Percentiles rank a stretch among this genome's conserved stretches.
Evolutionary conservation across 225 moss, liverwort and hornwort genomes (phyloP).

Genomic region (Marchantia polymorpha): DNA sequence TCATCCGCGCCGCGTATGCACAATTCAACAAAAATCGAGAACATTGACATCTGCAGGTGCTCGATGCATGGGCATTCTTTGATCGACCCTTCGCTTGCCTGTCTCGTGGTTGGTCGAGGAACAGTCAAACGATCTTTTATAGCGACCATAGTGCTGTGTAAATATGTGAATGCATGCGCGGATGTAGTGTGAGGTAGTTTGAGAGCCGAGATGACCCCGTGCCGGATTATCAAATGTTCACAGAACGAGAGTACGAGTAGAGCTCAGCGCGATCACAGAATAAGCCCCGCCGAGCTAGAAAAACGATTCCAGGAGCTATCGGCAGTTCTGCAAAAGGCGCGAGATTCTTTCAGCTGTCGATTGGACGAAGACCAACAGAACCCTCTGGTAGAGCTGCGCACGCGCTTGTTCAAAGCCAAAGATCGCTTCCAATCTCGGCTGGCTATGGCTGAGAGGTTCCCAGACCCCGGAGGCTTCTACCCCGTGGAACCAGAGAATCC

Average conservation of each 20-base stretch:
- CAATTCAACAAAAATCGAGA: no score
- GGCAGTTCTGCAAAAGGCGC: conserved; percentile 7
- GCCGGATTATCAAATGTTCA: not conserved
- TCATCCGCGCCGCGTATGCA: no score
- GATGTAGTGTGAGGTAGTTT: not conserved
- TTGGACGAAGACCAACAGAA: conserved; percentile 7
- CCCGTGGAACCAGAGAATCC: conserved; percentile 26
- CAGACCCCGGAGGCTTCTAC: conserved; percentile 11
- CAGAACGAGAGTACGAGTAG: not conserved
- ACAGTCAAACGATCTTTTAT: no score
- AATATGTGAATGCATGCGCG: no score
- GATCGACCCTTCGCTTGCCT: no score
- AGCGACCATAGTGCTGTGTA: no score
- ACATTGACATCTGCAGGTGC: no score
- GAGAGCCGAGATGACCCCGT: not conserved
- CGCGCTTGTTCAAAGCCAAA: conserved; percentile 14
- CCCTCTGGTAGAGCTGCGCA: conserved; percentile 13
- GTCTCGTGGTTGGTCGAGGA: no score
- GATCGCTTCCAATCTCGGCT: conserved; percentile 22
- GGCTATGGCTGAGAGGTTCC: conserved; percentile 3
- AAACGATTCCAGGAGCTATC: conserved; percentile 20
- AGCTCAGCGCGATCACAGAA: not conserved
- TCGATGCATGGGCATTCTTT: no score
- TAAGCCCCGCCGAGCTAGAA: conserved; percentile 3
- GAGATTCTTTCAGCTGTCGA: conserved; percentile 21